Base-by-base conservation (phyloP, 2,329 filamentous ascomycete genomes). In the Amauroascus verrucosus region DNA sequence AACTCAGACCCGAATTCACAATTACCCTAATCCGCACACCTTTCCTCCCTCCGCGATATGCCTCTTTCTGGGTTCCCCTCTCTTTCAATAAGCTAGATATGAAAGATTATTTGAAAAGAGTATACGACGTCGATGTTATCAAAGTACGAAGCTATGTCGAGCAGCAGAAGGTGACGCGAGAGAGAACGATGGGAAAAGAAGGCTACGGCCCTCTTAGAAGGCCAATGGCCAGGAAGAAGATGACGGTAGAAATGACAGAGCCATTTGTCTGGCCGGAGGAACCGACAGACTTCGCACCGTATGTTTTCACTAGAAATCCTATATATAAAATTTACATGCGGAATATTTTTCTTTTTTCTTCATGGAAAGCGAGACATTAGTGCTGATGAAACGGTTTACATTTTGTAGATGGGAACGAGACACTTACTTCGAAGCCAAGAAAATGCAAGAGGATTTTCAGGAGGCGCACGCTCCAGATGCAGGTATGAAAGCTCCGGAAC, bases 81-180 rank as follows among this genome's bases (percentile, higher is more conserved):
- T 83, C 81, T 63, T 89, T 96, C 77, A 95, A 88, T 77, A 98
- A 98, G 74, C 84, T 97, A 70, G 93, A 98, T 69, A 75, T 98
- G 40, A 87, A 89, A 70, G 90, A 96, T 75, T 98, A 97, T 75
- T 84, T 98, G 57, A 86, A 81, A 74, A 83, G 95, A 69, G 80
- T 80, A 41, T 98, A 98, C 77, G 77, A 79, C 56, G 83, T 97
- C 57, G 78, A 83, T 59, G 81, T 84, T 51, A 74, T 81, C 50
- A 77, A 77, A 60, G 82, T 97, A 57, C 86, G 91, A 57, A 89
- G 86, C 51, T 91, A 81, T 65, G 80, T 97, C 65, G 83, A 86
- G 63, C 81, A 84, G 70, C 77, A 82, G 67, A 80, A 78, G 45
- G 69, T 84, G 33, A 78, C 78, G 54, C 79, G 60, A 50, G 64